phyloP scores from a whole-genome alignment of 306 rosid genomes.

The Corylus heterophylla region DNA sequence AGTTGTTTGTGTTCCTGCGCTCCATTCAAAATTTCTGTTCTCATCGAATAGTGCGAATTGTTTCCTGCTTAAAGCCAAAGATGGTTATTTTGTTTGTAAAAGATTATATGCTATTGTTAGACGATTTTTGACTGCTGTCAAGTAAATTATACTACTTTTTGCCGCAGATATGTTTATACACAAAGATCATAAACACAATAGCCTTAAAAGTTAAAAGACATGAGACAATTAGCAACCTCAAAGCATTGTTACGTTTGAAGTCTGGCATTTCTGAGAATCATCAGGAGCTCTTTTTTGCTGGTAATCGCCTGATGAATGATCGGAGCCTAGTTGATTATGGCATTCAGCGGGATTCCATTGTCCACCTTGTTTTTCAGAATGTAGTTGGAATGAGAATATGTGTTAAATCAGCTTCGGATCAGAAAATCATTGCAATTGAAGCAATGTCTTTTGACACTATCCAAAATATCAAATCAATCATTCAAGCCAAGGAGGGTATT shows the following conservation, averaged over 20 bases:
- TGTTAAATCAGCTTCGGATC: slow-evolving; percentile 25
- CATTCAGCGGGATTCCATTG: slow-evolving; percentile 1
- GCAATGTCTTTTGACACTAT: slow-evolving; percentile 23
- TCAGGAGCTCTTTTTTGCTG: slow-evolving; percentile 15
- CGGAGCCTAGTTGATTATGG: slow-evolving; percentile 18
- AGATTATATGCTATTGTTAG: not conserved
- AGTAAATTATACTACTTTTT: not conserved
- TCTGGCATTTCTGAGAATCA: slow-evolving; percentile 10
- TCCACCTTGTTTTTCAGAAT: slow-evolving; percentile 13
- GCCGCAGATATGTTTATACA: slow-evolving; percentile 8
- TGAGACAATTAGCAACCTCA: slow-evolving; percentile 19
- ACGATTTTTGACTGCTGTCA: not conserved
- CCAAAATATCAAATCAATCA: slow-evolving; percentile 17
- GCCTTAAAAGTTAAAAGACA: slow-evolving; percentile 3
- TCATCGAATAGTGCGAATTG: not conserved
- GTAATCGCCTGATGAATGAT: not conserved
- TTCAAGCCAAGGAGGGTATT: slow-evolving; percentile 12
- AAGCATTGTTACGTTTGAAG: slow-evolving; percentile 5
- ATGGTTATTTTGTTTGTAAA: too few relatives aligned
- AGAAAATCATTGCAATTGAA: slow-evolving; percentile 13
- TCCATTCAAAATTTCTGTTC: not conserved
- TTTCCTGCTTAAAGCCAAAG: too few relatives aligned
- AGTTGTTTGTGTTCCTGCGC: not conserved
- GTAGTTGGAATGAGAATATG: not conserved
- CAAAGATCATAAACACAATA: slow-evolving; percentile 3